phyloP scores from a whole-genome alignment of 1,139 yeast species.

The Diutina sp. region DNA sequence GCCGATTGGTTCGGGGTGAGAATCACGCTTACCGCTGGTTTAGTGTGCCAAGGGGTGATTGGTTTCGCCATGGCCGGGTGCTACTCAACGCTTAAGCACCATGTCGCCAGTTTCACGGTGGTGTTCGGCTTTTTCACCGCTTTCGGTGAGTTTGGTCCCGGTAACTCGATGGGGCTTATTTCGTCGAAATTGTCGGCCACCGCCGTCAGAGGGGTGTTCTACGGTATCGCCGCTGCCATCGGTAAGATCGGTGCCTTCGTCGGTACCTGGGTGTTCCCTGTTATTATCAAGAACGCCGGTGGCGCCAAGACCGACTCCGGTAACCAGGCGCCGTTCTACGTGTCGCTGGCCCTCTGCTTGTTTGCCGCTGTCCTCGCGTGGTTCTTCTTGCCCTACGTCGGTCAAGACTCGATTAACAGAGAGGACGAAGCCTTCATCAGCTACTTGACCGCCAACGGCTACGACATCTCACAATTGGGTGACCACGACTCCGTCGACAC shows the following conservation, averaged over 20 bases:
- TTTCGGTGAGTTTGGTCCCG: slow-evolving; percentile 90
- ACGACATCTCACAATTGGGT: slow-evolving; percentile 41
- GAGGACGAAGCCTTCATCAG: slow-evolving; percentile 65
- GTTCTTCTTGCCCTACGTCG: slow-evolving; percentile 67
- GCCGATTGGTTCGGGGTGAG: slow-evolving; percentile 90
- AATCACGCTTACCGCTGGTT: slow-evolving; percentile 58
- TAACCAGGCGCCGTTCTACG: slow-evolving; percentile 66
- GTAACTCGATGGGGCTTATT: slow-evolving; percentile 79
- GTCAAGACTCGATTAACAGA: slow-evolving; percentile 67
- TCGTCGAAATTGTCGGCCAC: slow-evolving; percentile 84
- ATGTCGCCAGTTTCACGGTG: slow-evolving; percentile 70
- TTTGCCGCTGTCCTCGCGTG: slow-evolving; percentile 59
- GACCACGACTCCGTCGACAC: not conserved
- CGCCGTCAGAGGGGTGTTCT: slow-evolving; percentile 80
- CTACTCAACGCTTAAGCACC: slow-evolving; percentile 39
- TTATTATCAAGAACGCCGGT: slow-evolving; percentile 31
- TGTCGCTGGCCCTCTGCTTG: slow-evolving; percentile 65
- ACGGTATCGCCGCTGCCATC: slow-evolving; percentile 81
- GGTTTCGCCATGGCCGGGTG: slow-evolving; percentile 83
- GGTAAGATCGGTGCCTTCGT: slow-evolving; percentile 91
- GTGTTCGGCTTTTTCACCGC: slow-evolving; percentile 79
- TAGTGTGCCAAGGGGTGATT: slow-evolving; percentile 57
- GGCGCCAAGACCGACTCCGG: slow-evolving; percentile 30
- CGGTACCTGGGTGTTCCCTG: slow-evolving; percentile 82
- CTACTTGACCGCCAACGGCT: slow-evolving; percentile 49